These are phyloP conservation scores for Botryotinia narcissicola DNA, from an alignment of 2,329 filamentous ascomycete species.

Conservation along the genomic window DNA sequence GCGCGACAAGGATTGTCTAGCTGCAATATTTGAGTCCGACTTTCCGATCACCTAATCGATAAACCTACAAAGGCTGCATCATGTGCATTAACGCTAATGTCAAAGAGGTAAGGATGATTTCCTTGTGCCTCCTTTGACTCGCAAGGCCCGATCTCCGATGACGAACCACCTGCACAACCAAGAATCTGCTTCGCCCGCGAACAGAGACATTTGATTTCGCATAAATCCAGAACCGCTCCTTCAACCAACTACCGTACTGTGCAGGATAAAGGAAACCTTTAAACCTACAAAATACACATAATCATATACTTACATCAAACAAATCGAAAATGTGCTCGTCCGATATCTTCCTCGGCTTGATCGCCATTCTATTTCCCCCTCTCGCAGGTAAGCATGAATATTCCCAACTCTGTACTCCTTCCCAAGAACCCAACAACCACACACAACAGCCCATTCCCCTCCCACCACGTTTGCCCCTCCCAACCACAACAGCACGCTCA, in stretches of 20 bases:
- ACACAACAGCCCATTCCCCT: not conserved
- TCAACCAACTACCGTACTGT: not conserved
- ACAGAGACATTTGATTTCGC: conserved; percentile 9
- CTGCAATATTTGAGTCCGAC: not conserved
- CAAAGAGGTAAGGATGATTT: not conserved
- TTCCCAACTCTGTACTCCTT: not conserved
- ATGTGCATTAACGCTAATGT: not conserved
- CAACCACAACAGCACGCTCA: not conserved
- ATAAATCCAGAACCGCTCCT: conserved; percentile 1
- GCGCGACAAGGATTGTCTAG: not conserved
- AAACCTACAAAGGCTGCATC: not conserved
- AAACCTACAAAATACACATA: not conserved
- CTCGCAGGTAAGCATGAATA: conserved; percentile 54
- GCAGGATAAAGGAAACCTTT: not conserved
- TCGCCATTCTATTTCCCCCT: conserved; percentile 65
- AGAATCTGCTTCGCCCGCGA: conserved; percentile 6
- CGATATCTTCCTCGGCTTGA: conserved; percentile 62
- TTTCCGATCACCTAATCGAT: conserved; percentile 5
- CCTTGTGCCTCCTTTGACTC: conserved; percentile 13
- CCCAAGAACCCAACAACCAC: not conserved
- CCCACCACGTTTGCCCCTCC: too few species aligned
- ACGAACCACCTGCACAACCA: conserved; percentile 13
- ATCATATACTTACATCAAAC: not conserved
- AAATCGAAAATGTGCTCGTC: conserved; percentile 53
- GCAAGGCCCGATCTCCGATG: conserved; percentile 8